Conservation (phyloP, 2,329 filamentous ascomycete species). For the Cryphonectria parasitica region DNA sequence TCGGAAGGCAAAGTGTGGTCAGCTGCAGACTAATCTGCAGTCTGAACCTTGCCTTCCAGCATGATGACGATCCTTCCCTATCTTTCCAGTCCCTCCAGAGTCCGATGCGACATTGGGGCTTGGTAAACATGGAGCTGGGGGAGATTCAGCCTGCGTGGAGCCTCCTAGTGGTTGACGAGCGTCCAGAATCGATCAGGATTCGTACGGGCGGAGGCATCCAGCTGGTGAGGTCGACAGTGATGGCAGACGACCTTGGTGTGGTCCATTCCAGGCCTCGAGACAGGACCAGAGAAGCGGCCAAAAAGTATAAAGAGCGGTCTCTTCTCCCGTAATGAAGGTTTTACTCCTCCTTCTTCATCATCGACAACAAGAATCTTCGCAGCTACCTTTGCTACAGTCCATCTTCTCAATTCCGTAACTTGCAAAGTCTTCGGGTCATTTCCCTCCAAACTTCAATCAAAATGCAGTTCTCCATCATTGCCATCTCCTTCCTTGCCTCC, state of each 20-base stretch:
- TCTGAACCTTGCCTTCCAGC: neutral
- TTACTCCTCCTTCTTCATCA: conserved; percentile 7
- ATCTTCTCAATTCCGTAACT: neutral
- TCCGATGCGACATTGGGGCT: neutral
- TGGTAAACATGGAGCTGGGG: neutral
- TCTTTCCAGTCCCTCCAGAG: neutral
- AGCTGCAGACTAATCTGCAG: neutral
- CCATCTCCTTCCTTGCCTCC: conserved; percentile 25
- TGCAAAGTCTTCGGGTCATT: neutral
- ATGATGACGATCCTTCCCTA: neutral
- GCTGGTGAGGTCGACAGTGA: neutral
- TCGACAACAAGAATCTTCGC: conserved; percentile 10
- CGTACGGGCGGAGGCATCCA: neutral
- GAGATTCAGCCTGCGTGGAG: neutral
- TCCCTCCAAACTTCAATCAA: neutral
- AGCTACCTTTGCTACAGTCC: neutral
- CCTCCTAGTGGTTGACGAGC: neutral
- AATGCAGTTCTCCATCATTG: conserved; percentile 22
- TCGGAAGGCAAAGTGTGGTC: too few relatives aligned
- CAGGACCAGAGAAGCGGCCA: neutral
- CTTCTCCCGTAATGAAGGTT: neutral
- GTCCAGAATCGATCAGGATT: neutral
- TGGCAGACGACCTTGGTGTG: neutral
- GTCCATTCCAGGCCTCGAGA: neutral
- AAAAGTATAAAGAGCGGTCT: conserved; percentile 19